Evolutionary conservation across 768 basidiomycete genomes (phyloP), one percentile per base, ranked within the genome.

Genomic region (Tricholoma flavovirens): DNA sequence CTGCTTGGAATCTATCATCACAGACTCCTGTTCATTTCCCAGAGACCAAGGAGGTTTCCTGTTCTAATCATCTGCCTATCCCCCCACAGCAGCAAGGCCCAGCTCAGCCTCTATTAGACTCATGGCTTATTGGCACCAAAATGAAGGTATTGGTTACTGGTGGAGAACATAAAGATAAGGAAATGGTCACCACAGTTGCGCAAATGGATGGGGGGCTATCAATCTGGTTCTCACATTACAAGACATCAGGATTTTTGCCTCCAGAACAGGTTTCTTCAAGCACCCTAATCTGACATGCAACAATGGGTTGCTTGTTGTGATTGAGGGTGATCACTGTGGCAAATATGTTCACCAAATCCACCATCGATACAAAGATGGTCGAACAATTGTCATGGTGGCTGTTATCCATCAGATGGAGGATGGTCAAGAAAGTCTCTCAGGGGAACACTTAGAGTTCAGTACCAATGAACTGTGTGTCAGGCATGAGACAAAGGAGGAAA

Each of bases 271-370:
- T 49, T 19, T 30, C 9, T n/a, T 26, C 29, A 49, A 49, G 26
- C 49, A 36, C 35, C 30, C 49, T 36, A 19, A 36, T 9, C 30
- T 8, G 5, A 33, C 9, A 14, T 30, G 6, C 8, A 30, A 51
- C 49, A 51, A 51, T 32, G n/a, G 49, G 49, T 10, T 17, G 7
- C 49, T 51, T 51, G 30, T 51, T 51, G 30, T 51, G 35, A 51
- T 36, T 26, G 49, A 33, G 14, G 30, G 49, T 51, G 49, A 51
- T 32, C 45, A 46, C 45, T n/a, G n/a, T 46, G 40, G 45, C 45
- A 46, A 46, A 46, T 6, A 46, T 26, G 22, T 33, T 51, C 9
- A 12, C 29, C 4, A 15, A 36, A 51, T 51, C 35, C 49, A 51
- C 21, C 49, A 51, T 51, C 8, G 30, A 51, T 33, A 51, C 12